phyloP scores from a whole-genome alignment of 2,329 filamentous ascomycete genomes.

The Cordyceps cateniannulata region DNA sequence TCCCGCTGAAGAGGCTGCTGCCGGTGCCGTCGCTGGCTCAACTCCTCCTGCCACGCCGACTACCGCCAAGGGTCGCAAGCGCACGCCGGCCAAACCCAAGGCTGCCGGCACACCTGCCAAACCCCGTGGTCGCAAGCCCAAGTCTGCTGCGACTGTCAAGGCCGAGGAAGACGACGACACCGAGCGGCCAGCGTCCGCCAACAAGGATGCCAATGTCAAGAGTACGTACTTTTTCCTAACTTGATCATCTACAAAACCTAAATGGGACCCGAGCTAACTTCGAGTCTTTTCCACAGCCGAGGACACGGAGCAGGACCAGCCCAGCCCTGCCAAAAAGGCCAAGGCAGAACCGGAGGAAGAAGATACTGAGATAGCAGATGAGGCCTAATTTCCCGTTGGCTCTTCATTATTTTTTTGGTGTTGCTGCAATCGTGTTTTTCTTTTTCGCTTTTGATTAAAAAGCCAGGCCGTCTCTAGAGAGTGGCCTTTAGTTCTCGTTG shows the following conservation, averaged over 20 bases:
- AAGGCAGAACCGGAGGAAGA: slow-evolving; percentile 23
- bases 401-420: not conserved
- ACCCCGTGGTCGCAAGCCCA: slow-evolving; percentile 1
- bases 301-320: not conserved
- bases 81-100: slow-evolving; percentile 10
- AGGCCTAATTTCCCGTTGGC: not conserved
- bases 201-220: not conserved
- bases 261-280: not conserved
- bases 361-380: not conserved
- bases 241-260: not conserved
- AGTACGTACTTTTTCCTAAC: not conserved
- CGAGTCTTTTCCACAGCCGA: not conserved
- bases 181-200: too few species aligned
- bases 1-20: not conserved
- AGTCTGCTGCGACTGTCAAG: slow-evolving; percentile 15
- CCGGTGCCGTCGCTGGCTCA: not conserved
- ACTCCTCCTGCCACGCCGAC: not conserved
- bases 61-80: not conserved
- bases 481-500: not conserved
- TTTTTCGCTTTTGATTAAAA: not conserved
- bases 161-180: slow-evolving; percentile 12
- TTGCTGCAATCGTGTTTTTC: too few species aligned
- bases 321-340: slow-evolving; percentile 22
- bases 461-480: not conserved
- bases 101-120: slow-evolving; percentile 11